Evolutionary conservation across 352 stramenopile genomes (phyloP), one percentile per base, ranked within the genome.

Genomic region (Globisporangium cylindrosporum): DNA sequence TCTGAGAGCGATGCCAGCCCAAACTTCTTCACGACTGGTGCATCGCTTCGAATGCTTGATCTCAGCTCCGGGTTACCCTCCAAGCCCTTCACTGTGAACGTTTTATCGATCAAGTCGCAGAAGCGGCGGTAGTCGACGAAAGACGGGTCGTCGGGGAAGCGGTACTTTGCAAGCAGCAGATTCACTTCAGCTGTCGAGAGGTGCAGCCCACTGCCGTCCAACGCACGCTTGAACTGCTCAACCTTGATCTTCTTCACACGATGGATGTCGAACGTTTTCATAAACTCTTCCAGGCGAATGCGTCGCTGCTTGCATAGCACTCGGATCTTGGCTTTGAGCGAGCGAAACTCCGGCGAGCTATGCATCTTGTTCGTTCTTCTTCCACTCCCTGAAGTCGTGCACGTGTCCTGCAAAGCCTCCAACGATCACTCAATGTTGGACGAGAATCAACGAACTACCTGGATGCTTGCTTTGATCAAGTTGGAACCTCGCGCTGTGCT

Each of bases 231-330:
- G 71, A 94, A 95, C 72, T 94, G 88, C 58, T 94, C 86, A 0
- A 80, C 69, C 58, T 82, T 84, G 65, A 95, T 93, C 55, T 91
- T 92, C 77, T 95, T 94, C 10, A 92, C 83, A 68, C 85, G 80
- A 64, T 95, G 88, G 20, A 89, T 67, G 72, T 95, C 88, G 56
- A 95, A 95, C 14, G 88, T 95, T 61, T 91, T 93, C 88, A 95
- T 95, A 53, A 95, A 95, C 68, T 94, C 86, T 73, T 95, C 88
- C 4, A 95, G 64, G 1, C 86, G 88, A 66, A 93, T 90, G 32
- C 88, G 84, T 18, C 83, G 82, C 67, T 95, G 84, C 74, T 92
- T 95, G 73, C 88, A 95, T 63, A 92, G 67, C 58, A 84, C 68
- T 27, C 86, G 84, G 51, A 93, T 79, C 72, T 92, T 92, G 58